Percentiles rank a stretch among this genome's conserved stretches.
Conservation (phyloP, 202 grass and related monocot species). For the Schoenoplectus triqueter region DNA sequence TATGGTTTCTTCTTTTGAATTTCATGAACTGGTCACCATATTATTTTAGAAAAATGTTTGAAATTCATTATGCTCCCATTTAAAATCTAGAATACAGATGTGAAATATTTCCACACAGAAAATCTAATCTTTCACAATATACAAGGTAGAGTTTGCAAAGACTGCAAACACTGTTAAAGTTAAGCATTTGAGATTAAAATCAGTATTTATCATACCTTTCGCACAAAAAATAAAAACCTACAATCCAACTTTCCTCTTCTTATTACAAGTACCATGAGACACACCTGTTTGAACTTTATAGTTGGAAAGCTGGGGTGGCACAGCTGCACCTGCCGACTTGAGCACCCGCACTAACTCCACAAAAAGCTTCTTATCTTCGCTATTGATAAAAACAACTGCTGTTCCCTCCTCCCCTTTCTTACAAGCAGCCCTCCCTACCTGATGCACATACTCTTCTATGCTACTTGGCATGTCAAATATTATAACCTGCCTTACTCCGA, state of each 20-base stretch:
- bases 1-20: background rate
- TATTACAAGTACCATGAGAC: conserved; percentile 36
- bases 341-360: conserved; percentile 70
- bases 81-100: conserved; percentile 18
- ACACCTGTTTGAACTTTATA: conserved; percentile 49
- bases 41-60: conserved; percentile 1
- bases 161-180: background rate
- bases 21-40: background rate
- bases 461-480: conserved; percentile 55
- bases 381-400: conserved; percentile 76
- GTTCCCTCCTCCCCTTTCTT: conserved; percentile 73
- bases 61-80: background rate
- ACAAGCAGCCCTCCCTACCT: conserved; percentile 92
- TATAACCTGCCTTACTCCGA: conserved; percentile 72
- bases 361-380: conserved; percentile 82
- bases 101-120: background rate
- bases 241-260: conserved; percentile 66
- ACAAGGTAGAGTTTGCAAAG: background rate
- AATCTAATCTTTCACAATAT: conserved; percentile 15
- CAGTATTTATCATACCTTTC: too few relatives aligned
- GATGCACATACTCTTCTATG: conserved; percentile 89
- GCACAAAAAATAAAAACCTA: conserved; percentile 6
- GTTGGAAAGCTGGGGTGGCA: conserved; percentile 66
- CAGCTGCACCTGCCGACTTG: conserved; percentile 61
- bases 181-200: background rate